Conservation (phyloP, 345 rosid genomes). For the Gossypium turneri region DNA sequence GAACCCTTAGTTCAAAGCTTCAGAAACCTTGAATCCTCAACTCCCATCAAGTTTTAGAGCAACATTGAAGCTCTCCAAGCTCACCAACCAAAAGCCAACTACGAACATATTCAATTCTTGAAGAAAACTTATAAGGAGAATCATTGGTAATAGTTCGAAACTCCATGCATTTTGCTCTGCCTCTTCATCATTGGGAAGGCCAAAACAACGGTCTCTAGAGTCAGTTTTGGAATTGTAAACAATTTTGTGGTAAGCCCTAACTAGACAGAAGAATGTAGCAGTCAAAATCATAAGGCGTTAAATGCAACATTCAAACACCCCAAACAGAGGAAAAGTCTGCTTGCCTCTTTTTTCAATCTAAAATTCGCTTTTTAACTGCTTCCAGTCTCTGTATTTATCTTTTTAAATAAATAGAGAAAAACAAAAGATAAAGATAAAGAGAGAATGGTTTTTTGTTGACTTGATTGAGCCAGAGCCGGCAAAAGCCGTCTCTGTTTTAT, state of each 20-base stretch:
- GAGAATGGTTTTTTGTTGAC: neutral
- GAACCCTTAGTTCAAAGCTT: too few species aligned
- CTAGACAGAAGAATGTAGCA: neutral
- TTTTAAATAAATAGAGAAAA: neutral
- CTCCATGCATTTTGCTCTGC: neutral
- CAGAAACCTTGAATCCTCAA: too few species aligned
- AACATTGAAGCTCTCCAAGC: too few species aligned
- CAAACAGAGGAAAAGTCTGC: neutral
- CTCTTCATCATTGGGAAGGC: neutral
- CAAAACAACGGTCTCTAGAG: too few species aligned
- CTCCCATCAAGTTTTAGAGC: too few species aligned
- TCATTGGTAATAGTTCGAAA: neutral
- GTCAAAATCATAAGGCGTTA: neutral
- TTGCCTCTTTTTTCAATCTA: neutral
- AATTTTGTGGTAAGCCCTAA: neutral
- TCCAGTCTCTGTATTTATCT: neutral
- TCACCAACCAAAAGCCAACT: neutral
- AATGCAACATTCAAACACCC: neutral
- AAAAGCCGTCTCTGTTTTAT: neutral
- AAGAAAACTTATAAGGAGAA: neutral
- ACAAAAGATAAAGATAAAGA: neutral
- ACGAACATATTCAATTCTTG: neutral
- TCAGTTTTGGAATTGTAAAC: neutral
- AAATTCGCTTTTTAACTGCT: neutral
- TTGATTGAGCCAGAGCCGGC: conserved; percentile 4